Percentiles rank a stretch among this genome's conserved stretches.
Evolutionary conservation across 352 stramenopile species (phyloP).

Genomic region (Globisporangium sylvaticum): DNA sequence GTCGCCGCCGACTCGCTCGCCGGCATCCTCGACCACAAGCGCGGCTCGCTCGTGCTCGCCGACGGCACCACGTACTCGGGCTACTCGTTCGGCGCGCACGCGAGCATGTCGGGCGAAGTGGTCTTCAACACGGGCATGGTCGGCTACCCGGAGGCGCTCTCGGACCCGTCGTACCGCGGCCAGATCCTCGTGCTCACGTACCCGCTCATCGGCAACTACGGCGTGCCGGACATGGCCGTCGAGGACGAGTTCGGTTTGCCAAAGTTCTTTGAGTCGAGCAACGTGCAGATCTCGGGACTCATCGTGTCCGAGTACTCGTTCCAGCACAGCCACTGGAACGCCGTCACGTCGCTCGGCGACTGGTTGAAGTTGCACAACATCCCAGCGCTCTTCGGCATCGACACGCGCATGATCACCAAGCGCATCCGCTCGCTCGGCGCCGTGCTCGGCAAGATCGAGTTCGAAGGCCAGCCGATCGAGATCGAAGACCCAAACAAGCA

Average conservation of each 20-base stretch:
- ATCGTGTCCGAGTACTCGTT: conserved; percentile 91
- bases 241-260: conserved; percentile 76
- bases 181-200: conserved; percentile 96
- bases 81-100: conserved; percentile 77
- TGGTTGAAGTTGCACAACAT: conserved; percentile 92
- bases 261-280: conserved; percentile 90
- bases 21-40: conserved; percentile 45
- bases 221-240: conserved; percentile 82
- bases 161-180: conserved; percentile 94
- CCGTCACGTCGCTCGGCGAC: conserved; percentile 80
- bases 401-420: conserved; percentile 94
- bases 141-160: conserved; percentile 96
- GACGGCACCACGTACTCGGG: conserved; percentile 73
- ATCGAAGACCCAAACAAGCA: conserved; percentile 93
- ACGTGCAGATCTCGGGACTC: conserved; percentile 92
- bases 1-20: conserved; percentile 37
- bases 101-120: conserved; percentile 76
- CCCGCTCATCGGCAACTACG: conserved; percentile 96
- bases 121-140: conserved; percentile 99
- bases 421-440: conserved; percentile 90
- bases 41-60: conserved; percentile 77
- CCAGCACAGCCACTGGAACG: conserved; percentile 94
- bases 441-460: conserved; percentile 88
- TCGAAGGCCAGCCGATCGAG: conserved; percentile 43
- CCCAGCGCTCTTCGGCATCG: conserved; percentile 91